A percentile compares a stretch with the other conserved stretches of the same genome.
Conservation (phyloP, 192 early-diverging fungal genomes). For the Coemansia sp. region DNA sequence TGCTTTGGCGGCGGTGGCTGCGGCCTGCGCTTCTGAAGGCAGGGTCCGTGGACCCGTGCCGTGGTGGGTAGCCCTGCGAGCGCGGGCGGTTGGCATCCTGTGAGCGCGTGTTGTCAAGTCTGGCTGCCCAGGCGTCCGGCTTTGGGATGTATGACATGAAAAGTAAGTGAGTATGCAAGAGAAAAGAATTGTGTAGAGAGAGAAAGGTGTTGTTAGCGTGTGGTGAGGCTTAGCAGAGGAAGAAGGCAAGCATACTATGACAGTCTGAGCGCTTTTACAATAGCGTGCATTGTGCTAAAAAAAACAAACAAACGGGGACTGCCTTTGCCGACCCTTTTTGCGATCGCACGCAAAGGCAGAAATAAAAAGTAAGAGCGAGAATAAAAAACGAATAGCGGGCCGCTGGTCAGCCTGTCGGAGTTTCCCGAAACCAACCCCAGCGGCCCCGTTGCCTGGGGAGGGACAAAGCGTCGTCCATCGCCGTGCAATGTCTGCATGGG, state of each 20-base stretch:
- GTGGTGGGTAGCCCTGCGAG: background rate
- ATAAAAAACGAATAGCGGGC: background rate
- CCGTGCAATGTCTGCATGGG: background rate
- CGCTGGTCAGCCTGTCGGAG: background rate
- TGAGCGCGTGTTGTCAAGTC: slow-evolving; percentile 7
- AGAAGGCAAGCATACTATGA: background rate
- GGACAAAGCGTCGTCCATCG: background rate
- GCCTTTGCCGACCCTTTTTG: background rate
- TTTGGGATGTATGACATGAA: slow-evolving; percentile 36
- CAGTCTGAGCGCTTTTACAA: background rate
- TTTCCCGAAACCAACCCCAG: background rate
- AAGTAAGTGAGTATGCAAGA: background rate
- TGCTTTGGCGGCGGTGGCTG: slow-evolving; percentile 2
- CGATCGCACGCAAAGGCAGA: background rate
- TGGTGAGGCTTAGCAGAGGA: slow-evolving; percentile 4
- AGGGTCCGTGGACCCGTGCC: background rate
- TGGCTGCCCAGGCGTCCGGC: slow-evolving; percentile 10
- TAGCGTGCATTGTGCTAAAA: too few relatives aligned
- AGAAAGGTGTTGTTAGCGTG: background rate
- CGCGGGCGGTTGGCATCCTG: background rate
- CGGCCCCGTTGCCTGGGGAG: too few relatives aligned
- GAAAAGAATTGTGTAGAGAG: background rate
- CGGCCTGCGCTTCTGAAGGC: background rate
- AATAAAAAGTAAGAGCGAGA: background rate
- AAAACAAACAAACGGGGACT: too few relatives aligned